Evolutionary conservation across 495 filamentous ascomycete species (phyloP), one percentile per base, ranked within the genome.

Genomic region (Aspergillus sparsus): DNA sequence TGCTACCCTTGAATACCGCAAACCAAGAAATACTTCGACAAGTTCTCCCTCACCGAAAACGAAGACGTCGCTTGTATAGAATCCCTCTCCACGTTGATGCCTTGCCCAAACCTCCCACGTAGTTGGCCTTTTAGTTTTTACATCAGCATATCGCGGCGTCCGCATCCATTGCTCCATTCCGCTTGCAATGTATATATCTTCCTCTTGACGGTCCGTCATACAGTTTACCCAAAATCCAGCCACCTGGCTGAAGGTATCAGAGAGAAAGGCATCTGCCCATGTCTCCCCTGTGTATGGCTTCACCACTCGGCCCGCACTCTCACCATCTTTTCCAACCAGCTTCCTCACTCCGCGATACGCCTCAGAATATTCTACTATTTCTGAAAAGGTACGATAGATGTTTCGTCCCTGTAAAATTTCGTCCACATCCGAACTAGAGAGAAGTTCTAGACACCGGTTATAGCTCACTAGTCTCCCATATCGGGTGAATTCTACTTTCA

Each of bases 171-270:
- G 61, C 62, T 85, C 79, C 44, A 78, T 73, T 0, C 76, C 74
- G 57, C 65, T 77, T 8, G 77, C 71, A 37, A 85, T 78, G 52
- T 71, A 85, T 52, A 84, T 80, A 7, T 83, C 77, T 0, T 41
- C 62, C 0, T 67, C 51, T 0, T 66, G 11, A 16, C 63, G 47
- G 27, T 80, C 72, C 0, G 79, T 81, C 80, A 85, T 81, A 51
- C 73, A 77, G 57, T 83, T 85, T 12, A 83, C 76, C 66, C 67
- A 83, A 27, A 85, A 74, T 0, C 81, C 79, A 18, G 63, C 82
- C 1, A 83, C 75, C 58, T 85, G 83, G 57, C 75, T 70, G 60
- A 85, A 84, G 10, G 47, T 62, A 39, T 81, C 77, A 3, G 60
- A 50, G 5, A 83, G 65, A 7, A 50, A 55, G 0, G 69, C 60